Evolutionary conservation across 2,329 filamentous ascomycete genomes (phyloP), one percentile per base, ranked within the genome.

Genomic region (Hypoxylon sp.): DNA sequence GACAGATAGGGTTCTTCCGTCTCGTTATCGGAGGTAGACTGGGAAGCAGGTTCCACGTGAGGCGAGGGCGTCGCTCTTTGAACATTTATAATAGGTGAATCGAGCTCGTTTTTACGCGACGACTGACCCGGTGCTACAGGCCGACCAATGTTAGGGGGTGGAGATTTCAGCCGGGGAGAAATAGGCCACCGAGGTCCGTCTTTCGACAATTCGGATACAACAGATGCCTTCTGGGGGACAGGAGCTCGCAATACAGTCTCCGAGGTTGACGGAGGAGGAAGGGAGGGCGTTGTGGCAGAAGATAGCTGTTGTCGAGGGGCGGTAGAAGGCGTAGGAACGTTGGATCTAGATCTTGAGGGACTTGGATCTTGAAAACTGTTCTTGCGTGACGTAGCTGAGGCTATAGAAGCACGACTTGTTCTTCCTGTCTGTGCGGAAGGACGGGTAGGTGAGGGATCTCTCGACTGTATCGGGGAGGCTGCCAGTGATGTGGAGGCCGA

Each of bases 111-210:
- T 72, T 79, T 84, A 67, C 82, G 81, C 23, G 69, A 59, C 9
- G 71, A 60, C 12, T 70, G 65, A 21, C 70, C 71, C 41, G 62
- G 61, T 23, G 51, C 57, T 41, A 78, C 80, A 51, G 79, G 79
- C 57, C 77, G 81, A 70, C 78, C 79, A 53, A 80, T 82, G 69
- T 80, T 81, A 11, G 91, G 91, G 19, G 92, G 91, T 58, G 92
- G 92, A 6, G 92, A 94, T 76, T 90, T 91, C 69, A 96, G 78
- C 67, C 92, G 87, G 47, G 92, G 92, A 48, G 92, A 94, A 66
- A 91, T 81, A 25, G 92, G 91, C 91, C 92, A 95, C 78, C 90
- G 87, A 67, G 88, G 88, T 56, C 85, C 85, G 61, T 89, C 85
- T 74, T 77, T 85, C 41, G 83, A 69, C 52, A 78, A 74, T 55